Percentiles rank a stretch among this genome's conserved stretches.
Conservation (phyloP, 139 green algal genomes). For the Trebouxia sp. region DNA sequence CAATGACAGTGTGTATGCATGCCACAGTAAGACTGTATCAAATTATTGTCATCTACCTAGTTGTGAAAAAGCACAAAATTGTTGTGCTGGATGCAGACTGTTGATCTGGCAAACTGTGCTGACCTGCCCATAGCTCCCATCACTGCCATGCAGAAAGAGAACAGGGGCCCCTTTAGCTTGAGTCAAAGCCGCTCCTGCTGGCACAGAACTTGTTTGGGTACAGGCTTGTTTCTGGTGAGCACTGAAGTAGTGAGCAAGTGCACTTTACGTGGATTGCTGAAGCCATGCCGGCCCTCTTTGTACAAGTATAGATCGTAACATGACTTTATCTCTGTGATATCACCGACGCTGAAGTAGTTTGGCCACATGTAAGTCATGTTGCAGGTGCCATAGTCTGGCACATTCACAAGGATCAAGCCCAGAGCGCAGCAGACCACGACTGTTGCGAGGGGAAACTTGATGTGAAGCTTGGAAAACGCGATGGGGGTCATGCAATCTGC, state of each 20-base stretch:
- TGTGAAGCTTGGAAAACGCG: not conserved
- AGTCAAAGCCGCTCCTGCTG: not conserved
- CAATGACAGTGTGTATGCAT: not conserved
- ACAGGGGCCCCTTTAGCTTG: slow-evolving; percentile 29
- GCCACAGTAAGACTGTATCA: not conserved
- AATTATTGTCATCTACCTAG: too few relatives aligned
- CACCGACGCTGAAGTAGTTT: not conserved
- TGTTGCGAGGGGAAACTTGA: not conserved
- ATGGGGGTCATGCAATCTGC: not conserved
- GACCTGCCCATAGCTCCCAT: slow-evolving; percentile 52
- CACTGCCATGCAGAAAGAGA: slow-evolving; percentile 58
- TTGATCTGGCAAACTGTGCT: not conserved
- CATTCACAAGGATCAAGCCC: not conserved
- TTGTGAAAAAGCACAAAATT: too few relatives aligned
- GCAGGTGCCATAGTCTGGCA: not conserved
- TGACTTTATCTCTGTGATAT: not conserved
- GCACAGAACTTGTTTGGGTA: not conserved
- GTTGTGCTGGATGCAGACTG: not conserved
- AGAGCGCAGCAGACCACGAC: not conserved
- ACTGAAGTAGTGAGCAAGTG: not conserved
- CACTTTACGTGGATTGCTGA: slow-evolving; percentile 15
- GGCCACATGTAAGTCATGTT: slow-evolving; percentile 28
- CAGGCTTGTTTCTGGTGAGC: not conserved
- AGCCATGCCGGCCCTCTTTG: not conserved
- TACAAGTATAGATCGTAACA: not conserved